Percentiles rank a stretch among this genome's conserved stretches.
These are phyloP conservation scores for Hericium erinaceus DNA, from an alignment of 768 basidiomycete species.

Conservation along the genomic window DNA sequence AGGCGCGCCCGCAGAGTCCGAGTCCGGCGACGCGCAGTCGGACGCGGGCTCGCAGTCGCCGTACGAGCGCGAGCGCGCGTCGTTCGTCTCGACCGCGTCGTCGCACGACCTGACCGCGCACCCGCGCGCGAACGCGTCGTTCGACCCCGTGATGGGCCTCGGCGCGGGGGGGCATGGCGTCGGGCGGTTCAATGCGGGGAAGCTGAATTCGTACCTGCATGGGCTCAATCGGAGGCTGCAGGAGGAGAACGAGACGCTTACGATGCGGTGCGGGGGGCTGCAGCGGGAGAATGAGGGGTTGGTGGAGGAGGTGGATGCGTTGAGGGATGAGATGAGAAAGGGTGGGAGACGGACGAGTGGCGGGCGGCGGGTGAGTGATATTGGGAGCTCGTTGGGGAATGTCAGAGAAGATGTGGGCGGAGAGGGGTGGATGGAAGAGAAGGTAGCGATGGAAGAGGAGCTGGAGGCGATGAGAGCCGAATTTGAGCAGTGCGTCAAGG, in stretches of 20 bases:
- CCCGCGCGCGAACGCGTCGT: slow-evolving; percentile 74
- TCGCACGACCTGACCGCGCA: slow-evolving; percentile 84
- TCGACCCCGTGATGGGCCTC: slow-evolving; percentile 75
- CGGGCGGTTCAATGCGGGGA: slow-evolving; percentile 75
- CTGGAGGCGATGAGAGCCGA: slow-evolving; percentile 24
- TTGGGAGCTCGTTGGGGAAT: slow-evolving; percentile 43
- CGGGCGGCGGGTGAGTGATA: slow-evolving; percentile 41
- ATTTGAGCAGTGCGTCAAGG: slow-evolving; percentile 26
- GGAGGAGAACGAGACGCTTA: slow-evolving; percentile 72
- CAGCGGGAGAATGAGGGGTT: slow-evolving; percentile 27
- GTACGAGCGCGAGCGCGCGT: slow-evolving; percentile 49
- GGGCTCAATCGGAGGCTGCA: slow-evolving; percentile 74
- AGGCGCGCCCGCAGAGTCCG: not conserved
- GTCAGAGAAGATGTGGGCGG: slow-evolving; percentile 54
- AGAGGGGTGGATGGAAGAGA: slow-evolving; percentile 69
- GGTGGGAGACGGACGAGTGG: slow-evolving; percentile 25
- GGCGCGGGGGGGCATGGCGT: slow-evolving; percentile 58
- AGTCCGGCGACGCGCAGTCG: not conserved
- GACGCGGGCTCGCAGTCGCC: slow-evolving; percentile 24
- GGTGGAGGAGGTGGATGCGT: slow-evolving; percentile 12
- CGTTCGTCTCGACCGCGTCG: slow-evolving; percentile 74
- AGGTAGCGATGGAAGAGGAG: slow-evolving; percentile 38
- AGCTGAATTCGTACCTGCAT: slow-evolving; percentile 81
- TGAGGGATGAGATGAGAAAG: slow-evolving; percentile 8
- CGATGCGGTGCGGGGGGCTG: slow-evolving; percentile 46